Percentiles rank a stretch among this genome's conserved stretches.
phyloP scores from a whole-genome alignment of 2,329 filamentous ascomycete genomes.

The Fulvia fulva region DNA sequence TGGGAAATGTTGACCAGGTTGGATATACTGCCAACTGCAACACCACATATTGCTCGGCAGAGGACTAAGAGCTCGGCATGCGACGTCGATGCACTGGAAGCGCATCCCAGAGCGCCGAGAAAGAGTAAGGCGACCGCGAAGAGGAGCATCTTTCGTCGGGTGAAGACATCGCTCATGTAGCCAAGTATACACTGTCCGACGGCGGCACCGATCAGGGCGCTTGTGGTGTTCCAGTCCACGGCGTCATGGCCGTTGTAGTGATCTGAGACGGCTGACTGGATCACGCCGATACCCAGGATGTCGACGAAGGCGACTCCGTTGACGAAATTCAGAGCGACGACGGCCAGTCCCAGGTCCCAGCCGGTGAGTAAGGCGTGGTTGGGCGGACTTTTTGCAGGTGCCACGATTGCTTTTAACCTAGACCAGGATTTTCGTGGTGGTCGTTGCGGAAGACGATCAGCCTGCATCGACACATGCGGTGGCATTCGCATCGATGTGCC shows the following conservation, averaged over 20 bases:
- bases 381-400: neutral
- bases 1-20: slow-evolving; percentile 26
- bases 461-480: neutral
- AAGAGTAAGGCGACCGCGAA: slow-evolving; percentile 6
- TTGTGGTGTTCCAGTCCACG: slow-evolving; percentile 20
- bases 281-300: slow-evolving; percentile 13
- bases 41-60: slow-evolving; percentile 15
- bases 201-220: slow-evolving; percentile 15
- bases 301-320: slow-evolving; percentile 15
- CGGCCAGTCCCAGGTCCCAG: neutral
- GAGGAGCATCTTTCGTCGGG: slow-evolving; percentile 20
- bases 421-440: neutral
- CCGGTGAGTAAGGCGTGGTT: neutral
- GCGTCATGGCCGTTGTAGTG: slow-evolving; percentile 14
- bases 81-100: slow-evolving; percentile 3
- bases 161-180: slow-evolving; percentile 23
- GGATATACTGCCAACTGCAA: slow-evolving; percentile 20
- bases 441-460: neutral
- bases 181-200: slow-evolving; percentile 22
- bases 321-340: slow-evolving; percentile 12
- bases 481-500: neutral
- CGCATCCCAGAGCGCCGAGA: slow-evolving; percentile 8
- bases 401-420: neutral
- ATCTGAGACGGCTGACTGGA: slow-evolving; percentile 12
- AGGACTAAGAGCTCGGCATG: slow-evolving; percentile 8